phyloP scores from a whole-genome alignment of 106 monocot genomes.

The Xerophyta viscosa region DNA sequence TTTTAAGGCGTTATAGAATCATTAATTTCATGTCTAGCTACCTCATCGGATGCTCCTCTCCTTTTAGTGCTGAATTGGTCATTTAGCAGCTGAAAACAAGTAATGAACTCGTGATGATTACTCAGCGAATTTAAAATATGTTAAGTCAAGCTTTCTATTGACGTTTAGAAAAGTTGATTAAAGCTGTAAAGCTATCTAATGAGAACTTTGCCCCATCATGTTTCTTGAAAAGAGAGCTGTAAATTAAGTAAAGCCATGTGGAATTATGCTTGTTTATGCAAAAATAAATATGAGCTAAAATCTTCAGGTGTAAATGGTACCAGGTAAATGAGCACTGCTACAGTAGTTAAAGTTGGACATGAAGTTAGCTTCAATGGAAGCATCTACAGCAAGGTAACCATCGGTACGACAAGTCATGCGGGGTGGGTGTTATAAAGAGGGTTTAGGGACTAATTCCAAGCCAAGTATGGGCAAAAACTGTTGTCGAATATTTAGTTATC shows the following conservation, averaged over 20 bases:
- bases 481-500: too few relatives aligned
- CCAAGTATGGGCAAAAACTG: too few relatives aligned
- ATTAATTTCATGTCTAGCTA: too few relatives aligned
- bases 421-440: too few relatives aligned
- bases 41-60: slow-evolving; percentile 28
- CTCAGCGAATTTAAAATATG: background rate
- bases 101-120: background rate
- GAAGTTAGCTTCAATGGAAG: too few relatives aligned
- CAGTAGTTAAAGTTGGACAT: too few relatives aligned
- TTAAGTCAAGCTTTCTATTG: background rate
- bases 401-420: slow-evolving; percentile 22
- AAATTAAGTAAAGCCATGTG: too few relatives aligned
- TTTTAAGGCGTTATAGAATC: too few relatives aligned
- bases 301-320: too few relatives aligned
- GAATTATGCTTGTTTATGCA: background rate
- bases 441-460: too few relatives aligned
- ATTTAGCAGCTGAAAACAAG: slow-evolving; percentile 24
- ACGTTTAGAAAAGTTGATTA: background rate
- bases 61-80: slow-evolving; percentile 24
- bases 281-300: background rate
- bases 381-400: too few relatives aligned
- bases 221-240: slow-evolving; percentile 4
- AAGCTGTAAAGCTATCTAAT: background rate
- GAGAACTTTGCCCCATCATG: background rate
- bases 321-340: too few relatives aligned